These are phyloP conservation scores for Collybiopsis confluens DNA, from an alignment of 768 basidiomycete species.

Conservation along the genomic window DNA sequence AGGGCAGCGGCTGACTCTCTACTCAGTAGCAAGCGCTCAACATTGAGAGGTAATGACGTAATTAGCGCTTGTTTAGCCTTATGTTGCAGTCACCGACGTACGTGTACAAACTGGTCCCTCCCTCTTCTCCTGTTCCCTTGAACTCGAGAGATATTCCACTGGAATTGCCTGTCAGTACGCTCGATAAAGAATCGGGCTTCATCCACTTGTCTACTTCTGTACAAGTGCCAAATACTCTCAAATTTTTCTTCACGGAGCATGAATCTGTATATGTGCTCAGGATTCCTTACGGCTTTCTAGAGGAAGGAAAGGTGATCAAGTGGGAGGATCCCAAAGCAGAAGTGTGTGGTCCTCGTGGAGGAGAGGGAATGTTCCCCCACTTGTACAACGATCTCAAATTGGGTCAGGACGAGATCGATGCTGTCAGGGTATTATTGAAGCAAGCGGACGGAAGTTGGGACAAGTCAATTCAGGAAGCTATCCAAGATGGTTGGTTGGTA, in stretches of 20 bases:
- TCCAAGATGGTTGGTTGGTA: slow-evolving; percentile 1
- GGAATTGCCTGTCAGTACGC: slow-evolving; percentile 42
- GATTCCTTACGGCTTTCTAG: slow-evolving; percentile 35
- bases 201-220: slow-evolving; percentile 53
- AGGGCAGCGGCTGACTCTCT: not conserved
- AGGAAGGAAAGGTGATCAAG: slow-evolving; percentile 27
- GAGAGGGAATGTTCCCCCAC: slow-evolving; percentile 49
- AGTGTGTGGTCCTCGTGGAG: slow-evolving; percentile 40
- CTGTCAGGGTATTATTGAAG: slow-evolving; percentile 26
- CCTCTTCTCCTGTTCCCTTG: slow-evolving; percentile 21
- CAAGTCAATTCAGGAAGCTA: slow-evolving; percentile 15
- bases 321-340: slow-evolving; percentile 46
- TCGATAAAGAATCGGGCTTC: slow-evolving; percentile 45
- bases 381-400: slow-evolving; percentile 43
- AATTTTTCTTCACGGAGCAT: slow-evolving; percentile 39
- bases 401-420: slow-evolving; percentile 42
- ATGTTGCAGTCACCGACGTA: slow-evolving; percentile 35
- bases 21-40: not conserved
- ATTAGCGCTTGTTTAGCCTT: not conserved
- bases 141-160: slow-evolving; percentile 33
- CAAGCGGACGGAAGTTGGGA: slow-evolving; percentile 28
- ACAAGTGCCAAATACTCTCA: slow-evolving; percentile 45
- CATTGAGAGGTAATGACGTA: not conserved
- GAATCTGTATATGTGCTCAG: slow-evolving; percentile 38
- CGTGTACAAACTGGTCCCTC: slow-evolving; percentile 57